These are phyloP conservation scores for Jimgerdemannia lactiflua DNA, from an alignment of 192 early-diverging fungal genomes.

Conservation along the genomic window DNA sequence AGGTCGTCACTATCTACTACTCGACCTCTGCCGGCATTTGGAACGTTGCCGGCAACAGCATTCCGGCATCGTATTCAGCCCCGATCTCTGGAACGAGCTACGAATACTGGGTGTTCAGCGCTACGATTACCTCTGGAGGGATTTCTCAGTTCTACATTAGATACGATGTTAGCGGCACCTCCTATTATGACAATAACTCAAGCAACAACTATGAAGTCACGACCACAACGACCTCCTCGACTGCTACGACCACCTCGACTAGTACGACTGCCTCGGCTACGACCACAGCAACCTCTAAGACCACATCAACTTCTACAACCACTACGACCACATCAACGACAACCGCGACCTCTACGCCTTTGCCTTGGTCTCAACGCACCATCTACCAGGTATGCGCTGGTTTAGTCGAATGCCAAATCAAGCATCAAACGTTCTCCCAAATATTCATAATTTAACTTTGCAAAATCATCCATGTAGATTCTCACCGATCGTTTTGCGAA, in stretches of 20 bases:
- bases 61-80: slow-evolving; percentile 3
- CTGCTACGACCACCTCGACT: neutral
- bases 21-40: slow-evolving; percentile 1
- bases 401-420: too few species aligned
- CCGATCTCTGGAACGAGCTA: slow-evolving; percentile 21
- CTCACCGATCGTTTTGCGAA: slow-evolving; percentile 45
- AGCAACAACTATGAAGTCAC: slow-evolving; percentile 9
- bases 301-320: neutral
- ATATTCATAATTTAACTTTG: too few species aligned
- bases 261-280: neutral
- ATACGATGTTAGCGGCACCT: slow-evolving; percentile 26
- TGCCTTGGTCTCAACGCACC: neutral
- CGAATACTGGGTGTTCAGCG: slow-evolving; percentile 22
- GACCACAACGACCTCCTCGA: neutral
- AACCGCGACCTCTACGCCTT: neutral
- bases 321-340: slow-evolving; percentile 4
- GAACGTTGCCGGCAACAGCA: slow-evolving; percentile 8
- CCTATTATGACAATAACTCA: slow-evolving; percentile 34
- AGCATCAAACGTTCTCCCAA: too few species aligned
- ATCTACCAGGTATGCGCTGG: neutral
- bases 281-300: neutral
- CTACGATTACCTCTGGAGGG: slow-evolving; percentile 10
- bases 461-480: slow-evolving; percentile 4
- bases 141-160: slow-evolving; percentile 32
- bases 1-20: slow-evolving; percentile 9